These are phyloP conservation scores for Podospora didyma DNA, from an alignment of 495 filamentous ascomycete species.

Conservation along the genomic window DNA sequence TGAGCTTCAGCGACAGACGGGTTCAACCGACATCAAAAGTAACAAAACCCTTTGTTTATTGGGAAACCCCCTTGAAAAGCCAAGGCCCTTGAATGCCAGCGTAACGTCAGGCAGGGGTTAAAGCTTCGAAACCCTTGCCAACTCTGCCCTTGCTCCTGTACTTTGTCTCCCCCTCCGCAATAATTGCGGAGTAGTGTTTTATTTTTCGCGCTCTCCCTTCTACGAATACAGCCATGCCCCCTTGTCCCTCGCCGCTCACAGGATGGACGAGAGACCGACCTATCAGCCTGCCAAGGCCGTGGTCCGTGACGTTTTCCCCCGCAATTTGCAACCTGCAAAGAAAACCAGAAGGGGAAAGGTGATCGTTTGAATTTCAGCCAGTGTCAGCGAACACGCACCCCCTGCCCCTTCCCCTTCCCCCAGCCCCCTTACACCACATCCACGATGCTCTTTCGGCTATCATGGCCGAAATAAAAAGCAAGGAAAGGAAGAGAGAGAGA, in stretches of 20 bases:
- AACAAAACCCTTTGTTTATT: neutral
- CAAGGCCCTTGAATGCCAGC: neutral
- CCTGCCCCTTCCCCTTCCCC: no score
- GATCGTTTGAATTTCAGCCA: neutral
- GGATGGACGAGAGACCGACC: no score
- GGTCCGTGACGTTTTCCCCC: neutral
- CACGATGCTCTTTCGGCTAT: no score
- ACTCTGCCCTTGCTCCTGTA: neutral
- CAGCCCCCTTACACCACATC: no score
- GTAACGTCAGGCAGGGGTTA: neutral
- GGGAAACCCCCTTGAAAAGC: neutral
- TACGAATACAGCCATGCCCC: no score
- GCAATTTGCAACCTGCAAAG: slow-evolving; percentile 9
- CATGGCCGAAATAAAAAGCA: no score
- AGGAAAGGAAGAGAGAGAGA: no score
- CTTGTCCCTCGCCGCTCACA: no score
- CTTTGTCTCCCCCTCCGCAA: neutral
- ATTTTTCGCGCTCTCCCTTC: no score
- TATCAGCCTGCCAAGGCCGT: no score
- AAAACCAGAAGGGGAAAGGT: slow-evolving; percentile 3
- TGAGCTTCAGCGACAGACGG: neutral
- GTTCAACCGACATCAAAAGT: neutral
- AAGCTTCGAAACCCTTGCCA: neutral
- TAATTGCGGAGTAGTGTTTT: no score
- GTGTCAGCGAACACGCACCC: no score